Evolutionary conservation across 2,329 filamentous ascomycete genomes (phyloP), one percentile per base, ranked within the genome.

Genomic region (Aspergillus brunneoviolaceus): DNA sequence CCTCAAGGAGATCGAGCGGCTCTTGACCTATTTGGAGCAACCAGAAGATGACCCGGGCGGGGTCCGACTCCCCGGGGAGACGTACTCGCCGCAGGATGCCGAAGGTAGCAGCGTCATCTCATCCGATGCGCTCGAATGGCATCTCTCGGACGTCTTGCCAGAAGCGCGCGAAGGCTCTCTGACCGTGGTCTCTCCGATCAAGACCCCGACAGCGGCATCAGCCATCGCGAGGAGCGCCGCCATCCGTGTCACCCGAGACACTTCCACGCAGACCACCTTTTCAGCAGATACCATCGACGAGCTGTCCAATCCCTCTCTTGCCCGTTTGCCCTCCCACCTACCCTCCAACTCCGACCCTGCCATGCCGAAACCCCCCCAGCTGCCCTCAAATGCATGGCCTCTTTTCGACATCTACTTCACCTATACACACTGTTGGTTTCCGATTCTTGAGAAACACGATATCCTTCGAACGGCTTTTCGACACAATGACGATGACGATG

Each of bases 341-440:
- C 14, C 53, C 16, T 23, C 35, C 52, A 59, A 47, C 23, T 33
- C 45, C 52, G 23, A 14, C 4, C 50, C 16, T 47, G 19, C n/a
- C 45, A 33, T 52, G 12, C 48, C 7, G 10, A 42, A 19, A n/a
- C 42, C 29, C 82, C 16, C 69, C 73, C 16, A 82, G 85, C 67
- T 84, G 82, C 69, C 87, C 81, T 78, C 69, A 16, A 75, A 76
- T 55, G 69, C 71, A 27, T 74, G 73, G 72, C 79, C 82, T 2
- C 80, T 92, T 4, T 76, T 92, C 45, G 88, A 92, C 65, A 81
- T 89, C 4, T 92, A 91, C 70, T 89, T 91, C 61, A 85, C 88
- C 1, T 91, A 90, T 66, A 90, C 87, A 0, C 88, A 92, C 70
- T 86, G 84, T 56, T 93, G 90, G 90, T 81, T 93, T 27, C 90